phyloP scores from a whole-genome alignment of 805 yeast species.

The Kluyveromyces wickerhamii region DNA sequence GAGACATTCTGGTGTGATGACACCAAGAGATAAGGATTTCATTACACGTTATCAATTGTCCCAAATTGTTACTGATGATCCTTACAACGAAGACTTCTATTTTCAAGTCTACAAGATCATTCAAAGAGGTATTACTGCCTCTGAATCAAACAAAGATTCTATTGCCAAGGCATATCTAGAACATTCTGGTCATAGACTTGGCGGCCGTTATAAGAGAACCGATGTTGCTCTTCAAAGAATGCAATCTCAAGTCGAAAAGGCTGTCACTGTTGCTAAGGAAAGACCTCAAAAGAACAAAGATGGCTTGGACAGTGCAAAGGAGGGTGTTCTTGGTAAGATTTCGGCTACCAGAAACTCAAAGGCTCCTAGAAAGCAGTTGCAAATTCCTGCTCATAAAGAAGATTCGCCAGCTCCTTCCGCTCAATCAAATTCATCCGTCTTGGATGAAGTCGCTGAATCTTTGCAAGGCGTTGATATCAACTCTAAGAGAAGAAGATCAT shows the following conservation, averaged over 20 bases:
- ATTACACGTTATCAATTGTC: constrained; percentile 91
- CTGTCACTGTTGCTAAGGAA: constrained; percentile 91
- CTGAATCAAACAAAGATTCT: constrained; percentile 51
- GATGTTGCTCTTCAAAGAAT: constrained; percentile 91
- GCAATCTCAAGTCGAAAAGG: constrained; percentile 97
- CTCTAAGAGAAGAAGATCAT: constrained; percentile 28
- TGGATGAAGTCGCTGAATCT: constrained; percentile 27
- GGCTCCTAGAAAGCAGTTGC: constrained; percentile 82
- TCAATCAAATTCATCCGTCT: constrained; percentile 8
- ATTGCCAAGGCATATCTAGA: constrained; percentile 89
- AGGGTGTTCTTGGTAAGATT: constrained; percentile 86
- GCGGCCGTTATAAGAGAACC: constrained; percentile 76
- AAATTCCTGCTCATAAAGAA: constrained; percentile 34
- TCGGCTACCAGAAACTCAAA: constrained; percentile 73
- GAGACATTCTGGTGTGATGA: constrained; percentile 88
- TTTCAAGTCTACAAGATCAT: constrained; percentile 83
- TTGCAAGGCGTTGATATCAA: constrained; percentile 26
- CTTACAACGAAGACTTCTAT: constrained; percentile 93
- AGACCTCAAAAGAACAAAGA: constrained; percentile 58
- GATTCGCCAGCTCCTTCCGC: constrained; percentile 25
- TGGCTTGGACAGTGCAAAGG: constrained; percentile 35
- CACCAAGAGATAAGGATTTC: constrained; percentile 92
- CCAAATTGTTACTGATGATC: constrained; percentile 94
- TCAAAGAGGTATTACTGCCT: constrained; percentile 39
- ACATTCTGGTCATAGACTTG: constrained; percentile 84